These are phyloP conservation scores for Allantophomopsis cytisporea DNA, from an alignment of 2,329 filamentous ascomycete genomes.

Conservation along the genomic window DNA sequence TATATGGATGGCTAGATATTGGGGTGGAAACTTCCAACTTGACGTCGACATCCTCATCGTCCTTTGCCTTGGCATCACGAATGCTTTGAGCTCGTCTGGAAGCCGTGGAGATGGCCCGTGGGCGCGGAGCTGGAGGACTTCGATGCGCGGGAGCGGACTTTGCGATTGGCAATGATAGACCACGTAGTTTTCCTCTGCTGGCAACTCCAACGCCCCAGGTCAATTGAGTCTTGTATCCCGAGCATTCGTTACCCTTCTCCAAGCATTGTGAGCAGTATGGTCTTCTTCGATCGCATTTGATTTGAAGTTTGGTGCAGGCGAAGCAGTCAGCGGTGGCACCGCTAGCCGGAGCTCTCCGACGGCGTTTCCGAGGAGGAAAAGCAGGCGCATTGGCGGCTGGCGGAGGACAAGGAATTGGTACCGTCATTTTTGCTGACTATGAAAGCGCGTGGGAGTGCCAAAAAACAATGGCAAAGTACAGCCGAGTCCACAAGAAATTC, in stretches of 20 bases:
- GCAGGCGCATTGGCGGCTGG: conserved; percentile 13
- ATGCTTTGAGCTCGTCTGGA: conserved; percentile 6
- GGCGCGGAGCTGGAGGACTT: conserved; percentile 15
- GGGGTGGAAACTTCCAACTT: conserved; percentile 14
- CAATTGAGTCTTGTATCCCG: conserved; percentile 90
- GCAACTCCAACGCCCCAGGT: conserved; percentile 96
- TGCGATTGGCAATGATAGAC: conserved; percentile 62
- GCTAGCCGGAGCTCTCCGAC: conserved; percentile 76
- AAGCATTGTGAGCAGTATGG: conserved; percentile 94
- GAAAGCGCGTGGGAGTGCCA: conserved; percentile 1
- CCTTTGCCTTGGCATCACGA: conserved; percentile 1
- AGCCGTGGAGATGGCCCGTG: conserved; percentile 13
- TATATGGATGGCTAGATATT: conserved; percentile 14
- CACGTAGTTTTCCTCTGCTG: conserved; percentile 86
- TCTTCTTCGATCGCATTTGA: conserved; percentile 79
- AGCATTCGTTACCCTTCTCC: conserved; percentile 82
- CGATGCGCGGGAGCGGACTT: conserved; percentile 35
- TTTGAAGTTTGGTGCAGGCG: conserved; percentile 70
- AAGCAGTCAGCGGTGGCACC: conserved; percentile 94
- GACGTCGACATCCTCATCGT: conserved; percentile 15
- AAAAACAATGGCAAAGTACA: neutral
- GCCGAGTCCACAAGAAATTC: neutral
- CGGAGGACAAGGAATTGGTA: conserved; percentile 18
- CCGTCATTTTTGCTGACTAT: conserved; percentile 12
- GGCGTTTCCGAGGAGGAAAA: conserved; percentile 39